phyloP scores from a whole-genome alignment of 805 yeast species.

The Kockiozyma suomiensis region DNA sequence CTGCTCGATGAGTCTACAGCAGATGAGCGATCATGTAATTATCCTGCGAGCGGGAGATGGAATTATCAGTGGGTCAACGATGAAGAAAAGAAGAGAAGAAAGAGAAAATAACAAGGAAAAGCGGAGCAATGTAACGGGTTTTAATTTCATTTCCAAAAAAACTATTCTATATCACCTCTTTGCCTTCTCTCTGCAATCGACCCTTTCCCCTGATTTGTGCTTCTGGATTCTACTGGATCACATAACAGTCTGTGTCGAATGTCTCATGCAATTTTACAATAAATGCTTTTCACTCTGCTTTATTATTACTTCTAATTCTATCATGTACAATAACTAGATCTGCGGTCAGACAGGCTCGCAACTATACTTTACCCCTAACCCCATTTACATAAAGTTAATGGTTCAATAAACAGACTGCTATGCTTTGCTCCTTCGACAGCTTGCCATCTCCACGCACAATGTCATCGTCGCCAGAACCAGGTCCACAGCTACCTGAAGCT shows the following conservation, averaged over 20 bases:
- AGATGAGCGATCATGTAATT: not conserved
- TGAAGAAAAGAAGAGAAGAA: not conserved
- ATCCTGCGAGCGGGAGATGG: not conserved
- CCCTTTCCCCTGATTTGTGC: no score
- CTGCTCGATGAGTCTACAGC: no score
- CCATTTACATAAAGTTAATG: not conserved
- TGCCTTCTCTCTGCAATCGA: no score
- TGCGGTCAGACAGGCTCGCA: not conserved
- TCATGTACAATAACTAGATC: not conserved
- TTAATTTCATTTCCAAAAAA: no score
- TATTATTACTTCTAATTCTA: not conserved
- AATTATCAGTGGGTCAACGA: not conserved
- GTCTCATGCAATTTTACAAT: no score
- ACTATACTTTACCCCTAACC: not conserved
- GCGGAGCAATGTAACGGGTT: no score
- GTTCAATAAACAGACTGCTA: not conserved
- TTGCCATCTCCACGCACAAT: not conserved
- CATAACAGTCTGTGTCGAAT: no score
- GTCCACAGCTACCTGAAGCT: slow-evolving; percentile 8
- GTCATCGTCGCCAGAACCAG: slow-evolving; percentile 20
- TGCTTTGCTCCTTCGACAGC: no score
- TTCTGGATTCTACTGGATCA: no score
- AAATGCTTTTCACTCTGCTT: no score
- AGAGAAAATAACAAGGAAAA: not conserved
- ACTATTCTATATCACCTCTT: no score